phyloP scores from a whole-genome alignment of 2,329 filamentous ascomycete genomes.

The Diplocarpon rosae region DNA sequence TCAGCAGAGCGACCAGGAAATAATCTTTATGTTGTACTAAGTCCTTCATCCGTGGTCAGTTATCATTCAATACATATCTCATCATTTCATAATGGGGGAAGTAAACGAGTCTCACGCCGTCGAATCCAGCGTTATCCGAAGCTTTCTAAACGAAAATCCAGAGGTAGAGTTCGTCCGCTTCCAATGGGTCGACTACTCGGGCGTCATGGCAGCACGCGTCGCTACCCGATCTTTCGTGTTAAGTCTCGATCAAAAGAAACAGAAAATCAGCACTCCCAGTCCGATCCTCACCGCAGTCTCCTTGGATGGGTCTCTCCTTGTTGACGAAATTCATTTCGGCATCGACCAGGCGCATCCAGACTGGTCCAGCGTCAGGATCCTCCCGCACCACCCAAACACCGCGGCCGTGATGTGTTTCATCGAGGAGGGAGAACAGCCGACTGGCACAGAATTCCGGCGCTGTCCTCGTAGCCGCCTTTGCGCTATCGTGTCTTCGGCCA shows the following conservation, averaged over 20 bases:
- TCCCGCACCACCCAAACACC: constrained; percentile 41
- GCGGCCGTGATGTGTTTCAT: constrained; percentile 53
- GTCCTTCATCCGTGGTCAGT: too few relatives aligned
- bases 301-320: constrained; percentile 43
- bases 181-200: constrained; percentile 67
- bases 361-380: constrained; percentile 40
- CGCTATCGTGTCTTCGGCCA: constrained; percentile 39
- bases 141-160: constrained; percentile 38
- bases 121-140: background rate
- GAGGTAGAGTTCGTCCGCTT: constrained; percentile 56
- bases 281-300: constrained; percentile 56
- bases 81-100: background rate
- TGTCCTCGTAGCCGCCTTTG: constrained; percentile 58
- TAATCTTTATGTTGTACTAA: too few relatives aligned
- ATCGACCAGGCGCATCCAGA: constrained; percentile 60
- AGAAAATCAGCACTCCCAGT: constrained; percentile 38
- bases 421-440: constrained; percentile 46
- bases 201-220: constrained; percentile 51
- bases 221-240: constrained; percentile 49
- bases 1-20: too few relatives aligned
- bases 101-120: background rate
- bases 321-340: constrained; percentile 43
- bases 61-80: background rate
- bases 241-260: constrained; percentile 29
- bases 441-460: constrained; percentile 34